Evolutionary conservation across 257 asterid genomes (phyloP).

Genomic region (Nicotiana benthamiana): DNA sequence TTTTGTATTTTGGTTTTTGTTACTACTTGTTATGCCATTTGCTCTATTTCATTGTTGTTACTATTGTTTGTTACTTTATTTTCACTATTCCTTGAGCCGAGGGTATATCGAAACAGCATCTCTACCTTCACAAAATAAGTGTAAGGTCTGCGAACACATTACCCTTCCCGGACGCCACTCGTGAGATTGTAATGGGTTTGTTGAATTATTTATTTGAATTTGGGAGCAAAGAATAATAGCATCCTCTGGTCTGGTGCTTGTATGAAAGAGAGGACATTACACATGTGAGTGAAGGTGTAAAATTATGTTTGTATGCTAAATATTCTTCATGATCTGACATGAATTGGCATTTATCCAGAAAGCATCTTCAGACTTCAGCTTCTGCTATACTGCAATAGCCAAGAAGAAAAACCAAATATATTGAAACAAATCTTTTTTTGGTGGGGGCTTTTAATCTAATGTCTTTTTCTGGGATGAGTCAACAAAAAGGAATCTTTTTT

Average conservation of each 20-base stretch:
- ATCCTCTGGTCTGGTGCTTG: neutral
- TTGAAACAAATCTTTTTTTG: neutral
- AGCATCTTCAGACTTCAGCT: constrained; percentile 5
- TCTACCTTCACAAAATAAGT: no score
- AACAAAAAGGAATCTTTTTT: constrained; percentile 7
- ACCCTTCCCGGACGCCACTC: no score
- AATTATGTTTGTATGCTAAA: neutral
- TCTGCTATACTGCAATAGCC: constrained; percentile 3
- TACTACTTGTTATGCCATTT: no score
- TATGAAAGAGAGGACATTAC: neutral
- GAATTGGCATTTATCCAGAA: constrained; percentile 4
- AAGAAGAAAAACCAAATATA: constrained; percentile 1
- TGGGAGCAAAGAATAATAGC: neutral
- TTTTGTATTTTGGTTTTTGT: no score
- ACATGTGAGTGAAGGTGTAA: constrained; percentile 8
- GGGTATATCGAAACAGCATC: no score
- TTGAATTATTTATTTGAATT: neutral
- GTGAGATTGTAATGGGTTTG: neutral
- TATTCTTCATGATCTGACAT: constrained; percentile 7
- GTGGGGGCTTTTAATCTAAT: neutral
- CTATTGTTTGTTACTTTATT: no score
- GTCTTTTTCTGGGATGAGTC: constrained; percentile 8
- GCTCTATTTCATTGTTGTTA: no score
- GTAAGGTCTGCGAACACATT: no score
- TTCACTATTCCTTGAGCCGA: no score